Evolutionary conservation across 2,329 filamentous ascomycete species (phyloP), one percentile per base, ranked within the genome.

Genomic region (Metarhizium rileyi): DNA sequence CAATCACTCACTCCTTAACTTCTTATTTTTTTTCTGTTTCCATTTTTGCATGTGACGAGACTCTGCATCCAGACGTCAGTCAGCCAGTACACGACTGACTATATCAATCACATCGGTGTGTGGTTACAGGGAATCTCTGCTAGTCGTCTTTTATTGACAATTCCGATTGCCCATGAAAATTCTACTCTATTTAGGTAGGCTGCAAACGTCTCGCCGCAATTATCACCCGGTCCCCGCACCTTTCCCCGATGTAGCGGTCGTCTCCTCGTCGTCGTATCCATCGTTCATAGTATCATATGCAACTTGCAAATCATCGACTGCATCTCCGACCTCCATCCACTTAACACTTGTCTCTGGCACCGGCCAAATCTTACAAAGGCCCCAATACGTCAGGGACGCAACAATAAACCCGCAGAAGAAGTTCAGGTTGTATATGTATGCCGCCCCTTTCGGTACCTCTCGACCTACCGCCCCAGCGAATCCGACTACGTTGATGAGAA

Each of bases 401-500:
- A 94, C 77, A 44, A 88, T 72, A 63, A 95, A 90, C 0, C 90
- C 90, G 41, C 78, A 78, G 64, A 96, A 94, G 72, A 90, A 96
- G 67, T 95, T 95, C 58, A 96, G 62, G 56, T 90, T 87, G 72
- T 95, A 96, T 52, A 96, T 81, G 62, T 94, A 94, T 1, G 77
- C 81, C 2, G 91, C 90, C 1, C 85, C 90, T 5, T 79, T 71
- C 0, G 91, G 90, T 0, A 95, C 88, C 2, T 70, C 55, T 18
- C 60, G 64, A 1, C 88, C 88, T 25, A 95, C 78, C 0, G 86
- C 89, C 3, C 88, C 90, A 1, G 83, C 89, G 56, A 96, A 96
- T 0, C 90, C 90, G 4, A 95, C 88, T 4, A 96, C 86, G 58
- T 95, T 95, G 72, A 95, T 84, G 5, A 93, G 63, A 53, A 95